Base-by-base conservation (phyloP, 495 filamentous ascomycete genomes). In the Corynascus novoguineensis region DNA sequence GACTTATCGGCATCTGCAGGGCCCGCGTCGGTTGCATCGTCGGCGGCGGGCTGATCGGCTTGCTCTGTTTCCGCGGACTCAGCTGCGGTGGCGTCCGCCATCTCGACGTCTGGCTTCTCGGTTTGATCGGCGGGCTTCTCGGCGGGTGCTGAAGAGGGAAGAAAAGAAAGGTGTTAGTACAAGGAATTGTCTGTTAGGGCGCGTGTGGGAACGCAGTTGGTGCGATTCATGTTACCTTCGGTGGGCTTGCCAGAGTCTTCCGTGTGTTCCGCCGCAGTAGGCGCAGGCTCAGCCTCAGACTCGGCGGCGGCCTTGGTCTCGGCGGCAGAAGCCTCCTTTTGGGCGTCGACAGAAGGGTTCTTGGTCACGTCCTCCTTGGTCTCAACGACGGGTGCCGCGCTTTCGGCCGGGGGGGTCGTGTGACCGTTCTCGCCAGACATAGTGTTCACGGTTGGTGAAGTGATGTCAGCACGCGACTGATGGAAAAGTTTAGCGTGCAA, bases 1-100 rank as follows among this genome's bases (percentile, higher is more conserved):
- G 67, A 68, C 65, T 83, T 82, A 60, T 66, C 64, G 29, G 68
- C 29, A 67, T 63, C 41, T 11, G 58, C 64, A 19, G 65, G 62
- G 3, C 51, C 38, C 2, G 49, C 44, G 41, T 65, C 66, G 22
- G 58, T 60, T 42, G 65, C n/a, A n/a, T n/a, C 61, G 19, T 57
- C 63, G 40, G 64, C 66, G 15, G 58, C 63, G 51, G 57, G 38
- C 40, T 37, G 29, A 1, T 49, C 53, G 44, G 53, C 32, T n/a
- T 48, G 22, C 32, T 28, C 44, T 15, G 53, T 21, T n/a, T 4
- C 50, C 9, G 50, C 50, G 8, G 38, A 7, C n/a, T 62, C 62
- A 22, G 62, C 59, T 37, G 64, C 46, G 27, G 62, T 59, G 40
- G 62, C 63, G 58, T 76, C 71, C 7, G 64, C 63, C 66, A 69